Base-by-base conservation (phyloP, 208 protist genomes). In the Herpetomonas muscarum region DNA sequence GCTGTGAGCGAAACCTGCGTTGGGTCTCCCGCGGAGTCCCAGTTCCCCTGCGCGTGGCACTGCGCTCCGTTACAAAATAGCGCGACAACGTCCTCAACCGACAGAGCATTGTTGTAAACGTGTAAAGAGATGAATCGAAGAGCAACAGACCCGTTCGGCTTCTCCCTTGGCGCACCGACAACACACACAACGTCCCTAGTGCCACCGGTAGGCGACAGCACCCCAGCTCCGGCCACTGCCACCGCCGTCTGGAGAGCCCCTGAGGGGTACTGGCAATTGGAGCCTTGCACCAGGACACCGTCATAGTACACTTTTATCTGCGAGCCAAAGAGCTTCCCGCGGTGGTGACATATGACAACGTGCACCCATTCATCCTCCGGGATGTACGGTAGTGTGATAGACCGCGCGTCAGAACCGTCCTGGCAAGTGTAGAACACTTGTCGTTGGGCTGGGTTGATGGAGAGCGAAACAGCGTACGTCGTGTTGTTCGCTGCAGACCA, bases 321-420 rank as follows among this genome's bases (percentile, higher is more conserved):
- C 32, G 70, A 78, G 22, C 55, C 37, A 45, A 70, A 72, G 10
- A 88, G 55, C 39, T 61, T 72, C 2, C 56, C 63, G 24, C 70
- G 64, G 21, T 42, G 55, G 57, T 83, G 76, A 25, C 42, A 70
- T 46, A 73, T 60, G 7, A 55, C 65, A 13, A 88, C 67, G 52
- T 88, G 73, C 30, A 67, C 61, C 81, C 81, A 88, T 41, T 42
- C 41, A 12, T 55, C 55, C 25, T 76, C 64, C 10, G 70, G 71
- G 24, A 88, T 70, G 48, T 67, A 70, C 9, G 77, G 81, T 36
- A 88, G 64, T 26, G 75, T 64, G 19, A 88, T 49, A 22, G 30
- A 48, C 37, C 36, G 50, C 19, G 48, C 60, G 5, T 72, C 70
- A 2, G 44, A 52, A n/a, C 56, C 72, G 29, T 70, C 47, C 21